A percentile compares a stretch with the other conserved stretches of the same genome.
These are phyloP conservation scores for Fomitopsis palustris DNA, from an alignment of 1,284 basidiomycete species.

Conservation along the genomic window DNA sequence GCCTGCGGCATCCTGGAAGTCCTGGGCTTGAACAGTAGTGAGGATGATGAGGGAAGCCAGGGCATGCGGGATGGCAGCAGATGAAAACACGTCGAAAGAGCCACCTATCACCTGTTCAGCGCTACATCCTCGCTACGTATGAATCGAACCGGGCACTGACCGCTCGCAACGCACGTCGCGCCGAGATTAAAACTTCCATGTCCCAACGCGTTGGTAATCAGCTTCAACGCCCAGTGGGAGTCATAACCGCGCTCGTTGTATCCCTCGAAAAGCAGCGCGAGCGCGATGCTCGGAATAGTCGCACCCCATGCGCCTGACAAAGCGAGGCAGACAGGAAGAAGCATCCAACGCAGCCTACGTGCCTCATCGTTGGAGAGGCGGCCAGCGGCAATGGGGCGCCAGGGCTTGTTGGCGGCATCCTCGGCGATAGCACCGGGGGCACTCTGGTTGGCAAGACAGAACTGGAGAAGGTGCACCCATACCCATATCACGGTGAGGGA, in stretches of 20 bases:
- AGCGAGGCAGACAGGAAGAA: constrained; percentile 31
- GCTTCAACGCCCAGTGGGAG: constrained; percentile 34
- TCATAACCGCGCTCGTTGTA: constrained; percentile 36
- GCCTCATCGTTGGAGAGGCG: constrained; percentile 34
- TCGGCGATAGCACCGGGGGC: constrained; percentile 29
- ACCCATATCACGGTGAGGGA: constrained; percentile 32
- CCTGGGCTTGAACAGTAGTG: constrained; percentile 30
- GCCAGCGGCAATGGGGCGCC: constrained; percentile 40
- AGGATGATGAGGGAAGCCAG: constrained; percentile 16
- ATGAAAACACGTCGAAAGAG: constrained; percentile 1
- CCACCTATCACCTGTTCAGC: neutral
- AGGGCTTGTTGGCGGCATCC: constrained; percentile 39
- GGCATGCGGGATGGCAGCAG: constrained; percentile 7
- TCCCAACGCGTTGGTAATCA: constrained; percentile 33
- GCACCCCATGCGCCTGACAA: constrained; percentile 24
- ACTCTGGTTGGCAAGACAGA: constrained; percentile 39
- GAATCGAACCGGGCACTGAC: neutral
- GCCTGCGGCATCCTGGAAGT: constrained; percentile 31
- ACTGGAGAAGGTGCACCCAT: constrained; percentile 41
- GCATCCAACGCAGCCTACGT: constrained; percentile 31
- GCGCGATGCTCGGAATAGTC: constrained; percentile 29
- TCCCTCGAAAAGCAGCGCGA: constrained; percentile 23
- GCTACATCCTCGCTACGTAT: neutral
- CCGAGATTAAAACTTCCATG: constrained; percentile 36
- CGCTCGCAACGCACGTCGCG: constrained; percentile 35